Percentiles rank a stretch among this genome's conserved stretches.
These are phyloP conservation scores for Cercospora janseana DNA, from an alignment of 2,329 filamentous ascomycete species.

Conservation along the genomic window DNA sequence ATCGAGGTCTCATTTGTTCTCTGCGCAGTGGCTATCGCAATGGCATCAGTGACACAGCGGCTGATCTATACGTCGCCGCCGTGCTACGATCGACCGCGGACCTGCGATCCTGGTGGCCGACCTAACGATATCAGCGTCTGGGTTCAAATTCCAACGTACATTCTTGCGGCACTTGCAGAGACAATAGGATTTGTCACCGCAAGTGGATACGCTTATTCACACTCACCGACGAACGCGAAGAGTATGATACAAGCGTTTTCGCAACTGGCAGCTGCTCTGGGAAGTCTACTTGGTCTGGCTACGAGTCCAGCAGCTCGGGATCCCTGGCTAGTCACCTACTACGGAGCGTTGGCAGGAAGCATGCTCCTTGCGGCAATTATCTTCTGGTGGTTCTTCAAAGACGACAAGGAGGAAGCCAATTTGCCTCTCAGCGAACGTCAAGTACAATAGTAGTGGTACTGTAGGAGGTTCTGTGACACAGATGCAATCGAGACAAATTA, in stretches of 20 bases:
- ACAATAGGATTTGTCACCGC: slow-evolving; percentile 46
- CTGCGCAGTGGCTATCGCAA: slow-evolving; percentile 15
- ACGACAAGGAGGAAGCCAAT: no score
- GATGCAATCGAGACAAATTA: no score
- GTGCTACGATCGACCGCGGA: slow-evolving; percentile 39
- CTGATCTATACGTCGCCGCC: slow-evolving; percentile 36
- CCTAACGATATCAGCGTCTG: slow-evolving; percentile 42
- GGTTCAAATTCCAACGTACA: slow-evolving; percentile 43
- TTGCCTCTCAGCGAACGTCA: no score
- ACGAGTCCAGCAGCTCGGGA: slow-evolving; percentile 31
- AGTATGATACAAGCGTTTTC: slow-evolving; percentile 40
- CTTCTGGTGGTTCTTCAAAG: slow-evolving; percentile 16
- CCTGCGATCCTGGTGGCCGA: slow-evolving; percentile 30
- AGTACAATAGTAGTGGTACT: no score
- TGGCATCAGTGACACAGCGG: slow-evolving; percentile 27
- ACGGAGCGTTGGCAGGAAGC: slow-evolving; percentile 12
- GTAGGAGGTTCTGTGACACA: no score
- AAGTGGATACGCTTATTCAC: slow-evolving; percentile 46
- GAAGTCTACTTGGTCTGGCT: slow-evolving; percentile 36
- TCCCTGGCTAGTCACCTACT: slow-evolving; percentile 17
- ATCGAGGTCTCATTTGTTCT: slow-evolving; percentile 16
- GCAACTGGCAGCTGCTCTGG: slow-evolving; percentile 37
- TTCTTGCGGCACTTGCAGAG: slow-evolving; percentile 43
- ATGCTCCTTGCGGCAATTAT: slow-evolving; percentile 11
- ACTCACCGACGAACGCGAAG: slow-evolving; percentile 46